phyloP scores from a whole-genome alignment of 805 yeast genomes.

The Ogataea methylovora region DNA sequence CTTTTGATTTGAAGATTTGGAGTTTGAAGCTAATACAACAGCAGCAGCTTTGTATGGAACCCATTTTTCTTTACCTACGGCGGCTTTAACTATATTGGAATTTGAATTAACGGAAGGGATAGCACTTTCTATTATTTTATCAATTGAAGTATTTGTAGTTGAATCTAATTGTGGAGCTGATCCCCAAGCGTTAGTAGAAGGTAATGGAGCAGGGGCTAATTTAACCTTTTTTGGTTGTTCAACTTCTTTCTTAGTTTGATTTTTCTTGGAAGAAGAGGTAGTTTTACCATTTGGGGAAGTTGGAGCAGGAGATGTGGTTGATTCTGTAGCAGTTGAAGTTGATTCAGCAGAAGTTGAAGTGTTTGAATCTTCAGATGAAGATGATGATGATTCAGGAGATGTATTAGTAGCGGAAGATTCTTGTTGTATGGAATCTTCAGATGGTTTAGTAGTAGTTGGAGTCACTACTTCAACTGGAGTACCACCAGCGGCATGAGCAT shows the following conservation, averaged over 20 bases:
- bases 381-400: neutral
- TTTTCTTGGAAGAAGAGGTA: constrained; percentile 1
- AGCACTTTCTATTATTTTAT: constrained; percentile 12
- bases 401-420: neutral
- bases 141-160: constrained; percentile 13
- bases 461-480: too few species aligned
- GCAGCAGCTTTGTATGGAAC: constrained; percentile 59
- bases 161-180: constrained; percentile 17
- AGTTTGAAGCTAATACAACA: constrained; percentile 32
- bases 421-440: constrained; percentile 2
- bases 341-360: neutral
- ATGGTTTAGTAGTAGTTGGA: neutral
- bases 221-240: constrained; percentile 15
- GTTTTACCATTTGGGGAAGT: neutral
- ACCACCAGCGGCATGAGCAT: constrained; percentile 25
- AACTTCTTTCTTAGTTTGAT: neutral
- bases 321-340: neutral
- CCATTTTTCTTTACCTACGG: constrained; percentile 58
- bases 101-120: constrained; percentile 11
- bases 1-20: constrained; percentile 1
- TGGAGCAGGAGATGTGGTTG: neutral
- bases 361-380: neutral
- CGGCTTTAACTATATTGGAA: constrained; percentile 16
- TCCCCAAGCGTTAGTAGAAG: constrained; percentile 59
- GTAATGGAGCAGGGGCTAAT: constrained; percentile 62